Percentiles rank a stretch among this genome's conserved stretches.
Evolutionary conservation across 2,329 filamentous ascomycete species (phyloP).

Genomic region (Clarireedia homoeocarpa): DNA sequence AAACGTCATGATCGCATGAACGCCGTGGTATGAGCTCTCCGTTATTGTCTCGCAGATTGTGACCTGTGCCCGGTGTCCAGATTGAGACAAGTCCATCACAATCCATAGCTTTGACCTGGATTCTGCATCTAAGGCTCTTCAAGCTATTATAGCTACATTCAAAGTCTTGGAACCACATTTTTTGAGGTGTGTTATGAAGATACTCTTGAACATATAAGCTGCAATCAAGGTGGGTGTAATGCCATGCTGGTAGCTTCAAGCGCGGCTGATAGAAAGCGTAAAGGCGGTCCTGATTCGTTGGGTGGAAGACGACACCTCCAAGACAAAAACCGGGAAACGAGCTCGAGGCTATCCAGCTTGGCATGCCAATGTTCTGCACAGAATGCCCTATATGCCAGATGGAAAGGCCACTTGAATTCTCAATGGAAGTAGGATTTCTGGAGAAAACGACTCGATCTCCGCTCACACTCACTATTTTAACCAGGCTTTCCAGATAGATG

Average conservation of each 20-base stretch:
- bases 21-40: too few species aligned
- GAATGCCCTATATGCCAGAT: background rate
- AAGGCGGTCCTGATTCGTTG: background rate
- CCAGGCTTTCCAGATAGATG: background rate
- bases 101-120: background rate
- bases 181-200: background rate
- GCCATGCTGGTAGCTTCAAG: accelerated
- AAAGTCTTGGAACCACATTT: background rate
- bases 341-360: background rate
- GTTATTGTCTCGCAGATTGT: too few species aligned
- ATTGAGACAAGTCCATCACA: background rate
- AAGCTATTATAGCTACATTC: background rate
- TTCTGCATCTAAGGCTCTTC: too few species aligned
- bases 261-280: background rate
- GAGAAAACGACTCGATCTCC: background rate
- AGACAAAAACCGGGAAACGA: background rate
- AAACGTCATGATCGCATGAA: background rate
- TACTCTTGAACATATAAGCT: background rate
- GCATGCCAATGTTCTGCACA: background rate
- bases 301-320: background rate
- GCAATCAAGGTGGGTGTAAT: too few species aligned
- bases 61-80: background rate
- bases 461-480: background rate
- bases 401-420: background rate
- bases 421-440: too few species aligned